phyloP scores from a whole-genome alignment of 2,329 filamentous ascomycete genomes.

The Aspergillus phoenicis region DNA sequence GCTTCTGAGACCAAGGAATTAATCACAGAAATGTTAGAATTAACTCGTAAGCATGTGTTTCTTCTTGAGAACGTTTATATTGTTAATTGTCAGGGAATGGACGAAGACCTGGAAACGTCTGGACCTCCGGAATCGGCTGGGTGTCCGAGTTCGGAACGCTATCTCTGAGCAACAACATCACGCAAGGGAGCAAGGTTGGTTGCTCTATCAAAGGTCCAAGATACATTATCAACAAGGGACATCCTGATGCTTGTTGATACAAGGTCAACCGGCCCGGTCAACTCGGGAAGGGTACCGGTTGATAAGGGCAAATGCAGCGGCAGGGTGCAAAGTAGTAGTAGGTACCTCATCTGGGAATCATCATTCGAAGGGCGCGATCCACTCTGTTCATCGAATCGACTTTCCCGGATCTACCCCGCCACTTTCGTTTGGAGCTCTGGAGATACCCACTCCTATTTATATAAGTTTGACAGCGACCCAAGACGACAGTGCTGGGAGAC shows the following conservation, averaged over 20 bases:
- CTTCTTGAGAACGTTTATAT: too few relatives aligned
- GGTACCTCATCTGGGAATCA: not conserved
- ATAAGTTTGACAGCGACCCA: not conserved
- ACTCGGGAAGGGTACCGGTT: not conserved
- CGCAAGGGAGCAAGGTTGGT: too few relatives aligned
- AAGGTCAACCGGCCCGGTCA: not conserved
- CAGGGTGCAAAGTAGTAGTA: not conserved
- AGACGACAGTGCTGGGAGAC: not conserved
- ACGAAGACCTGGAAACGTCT: too few relatives aligned
- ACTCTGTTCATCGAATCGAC: not conserved
- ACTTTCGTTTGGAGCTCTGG: not conserved
- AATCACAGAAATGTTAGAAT: too few relatives aligned
- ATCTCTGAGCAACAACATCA: too few relatives aligned
- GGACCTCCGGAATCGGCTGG: too few relatives aligned
- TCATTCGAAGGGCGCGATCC: slow-evolving; percentile 11
- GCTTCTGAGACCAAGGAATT: too few relatives aligned
- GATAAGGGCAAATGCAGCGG: not conserved
- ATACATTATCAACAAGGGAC: not conserved
- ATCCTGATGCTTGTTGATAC: too few relatives aligned
- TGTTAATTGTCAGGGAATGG: too few relatives aligned
- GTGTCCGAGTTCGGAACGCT: too few relatives aligned
- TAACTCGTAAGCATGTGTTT: too few relatives aligned
- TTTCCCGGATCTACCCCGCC: not conserved
- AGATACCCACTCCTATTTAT: not conserved
- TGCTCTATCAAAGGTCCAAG: not conserved